These are phyloP conservation scores for Oryza longistaminata DNA, from an alignment of 176 grass and related monocot genomes.

Conservation along the genomic window DNA sequence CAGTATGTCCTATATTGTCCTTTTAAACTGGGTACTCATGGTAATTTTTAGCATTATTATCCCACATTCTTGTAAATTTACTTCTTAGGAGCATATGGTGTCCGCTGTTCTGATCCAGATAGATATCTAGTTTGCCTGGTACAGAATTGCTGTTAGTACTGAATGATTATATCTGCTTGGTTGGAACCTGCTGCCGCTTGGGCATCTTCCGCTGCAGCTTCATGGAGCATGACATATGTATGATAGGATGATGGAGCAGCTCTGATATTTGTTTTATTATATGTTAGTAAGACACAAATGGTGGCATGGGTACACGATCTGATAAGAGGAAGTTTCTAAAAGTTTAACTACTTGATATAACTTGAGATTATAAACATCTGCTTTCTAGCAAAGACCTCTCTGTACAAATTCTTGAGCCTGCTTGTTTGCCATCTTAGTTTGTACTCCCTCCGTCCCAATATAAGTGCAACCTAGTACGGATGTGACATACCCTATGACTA, in stretches of 20 bases:
- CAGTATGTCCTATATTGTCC: conserved; percentile 8
- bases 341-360: neutral
- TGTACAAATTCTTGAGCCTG: neutral
- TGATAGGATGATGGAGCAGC: neutral
- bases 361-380: neutral
- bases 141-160: conserved; percentile 7
- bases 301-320: neutral
- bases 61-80: neutral
- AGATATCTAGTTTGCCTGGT: conserved; percentile 5
- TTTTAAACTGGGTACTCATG: neutral
- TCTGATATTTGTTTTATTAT: neutral
- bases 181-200: neutral
- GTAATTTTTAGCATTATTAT: neutral
- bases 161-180: neutral
- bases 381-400: neutral
- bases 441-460: no score
- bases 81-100: neutral
- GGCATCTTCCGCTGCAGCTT: neutral
- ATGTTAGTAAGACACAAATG: conserved; percentile 1
- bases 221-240: neutral
- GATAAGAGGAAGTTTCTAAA: neutral
- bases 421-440: conserved; percentile 18
- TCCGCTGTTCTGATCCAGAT: neutral
- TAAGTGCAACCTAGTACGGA: no score
- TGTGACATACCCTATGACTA: no score